phyloP scores from a whole-genome alignment of 495 filamentous ascomycete genomes.

The Neurospora sp. region DNA sequence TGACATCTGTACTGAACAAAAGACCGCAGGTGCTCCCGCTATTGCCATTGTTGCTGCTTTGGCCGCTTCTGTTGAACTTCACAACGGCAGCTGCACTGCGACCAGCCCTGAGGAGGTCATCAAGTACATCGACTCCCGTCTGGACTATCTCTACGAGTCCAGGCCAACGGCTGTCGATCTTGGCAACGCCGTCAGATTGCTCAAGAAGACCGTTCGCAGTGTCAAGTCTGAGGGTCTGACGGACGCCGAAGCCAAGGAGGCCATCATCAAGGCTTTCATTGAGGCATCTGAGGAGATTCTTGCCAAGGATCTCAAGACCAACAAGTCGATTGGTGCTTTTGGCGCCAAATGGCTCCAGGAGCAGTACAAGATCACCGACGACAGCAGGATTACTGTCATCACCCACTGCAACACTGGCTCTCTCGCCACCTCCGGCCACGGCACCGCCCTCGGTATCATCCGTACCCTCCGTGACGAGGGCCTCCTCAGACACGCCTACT shows the following conservation, averaged over 20 bases:
- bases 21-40: conserved; percentile 66
- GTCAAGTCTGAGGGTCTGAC: conserved; percentile 20
- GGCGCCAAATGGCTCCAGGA: conserved; percentile 73
- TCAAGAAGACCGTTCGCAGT: conserved; percentile 48
- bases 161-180: conserved; percentile 93
- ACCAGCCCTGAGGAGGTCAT: conserved; percentile 46
- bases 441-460: conserved; percentile 89
- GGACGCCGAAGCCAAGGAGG: conserved; percentile 23
- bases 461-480: conserved; percentile 61
- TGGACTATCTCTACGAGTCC: conserved; percentile 76
- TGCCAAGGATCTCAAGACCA: conserved; percentile 75
- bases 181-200: conserved; percentile 72
- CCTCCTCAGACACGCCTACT: conserved; percentile 70
- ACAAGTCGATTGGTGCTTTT: conserved; percentile 69
- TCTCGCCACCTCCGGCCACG: conserved; percentile 91
- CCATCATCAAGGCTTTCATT: conserved; percentile 58
- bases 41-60: conserved; percentile 96
- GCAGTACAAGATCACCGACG: conserved; percentile 28
- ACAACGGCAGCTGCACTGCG: conserved; percentile 36
- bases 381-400: conserved; percentile 55
- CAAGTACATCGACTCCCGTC: conserved; percentile 56
- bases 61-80: conserved; percentile 67
- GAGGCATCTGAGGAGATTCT: conserved; percentile 76
- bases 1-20: neutral
- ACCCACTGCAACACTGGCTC: conserved; percentile 99